phyloP scores from a whole-genome alignment of 306 rosid genomes.

The Acacia confusa region DNA sequence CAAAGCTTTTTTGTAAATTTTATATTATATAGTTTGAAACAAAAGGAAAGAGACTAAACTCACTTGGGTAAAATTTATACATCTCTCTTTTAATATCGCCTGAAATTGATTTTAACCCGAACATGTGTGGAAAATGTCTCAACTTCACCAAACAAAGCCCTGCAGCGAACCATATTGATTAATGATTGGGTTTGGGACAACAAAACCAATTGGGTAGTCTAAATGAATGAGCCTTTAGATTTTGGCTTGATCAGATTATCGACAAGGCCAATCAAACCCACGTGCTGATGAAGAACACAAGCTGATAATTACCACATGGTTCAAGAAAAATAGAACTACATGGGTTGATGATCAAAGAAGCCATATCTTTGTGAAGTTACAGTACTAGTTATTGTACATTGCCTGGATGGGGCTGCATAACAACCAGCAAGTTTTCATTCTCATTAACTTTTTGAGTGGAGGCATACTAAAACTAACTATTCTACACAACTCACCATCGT shows the following conservation, averaged over 20 bases:
- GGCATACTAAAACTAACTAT: conserved; percentile 78
- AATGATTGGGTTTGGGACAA: not conserved
- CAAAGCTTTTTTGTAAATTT: not conserved
- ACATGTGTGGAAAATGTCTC: not conserved
- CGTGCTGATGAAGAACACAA: conserved; percentile 16
- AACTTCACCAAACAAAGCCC: not conserved
- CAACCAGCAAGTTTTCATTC: conserved; percentile 64
- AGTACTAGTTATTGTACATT: conserved; percentile 71
- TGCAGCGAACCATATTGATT: not conserved
- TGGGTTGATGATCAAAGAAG: conserved; percentile 49
- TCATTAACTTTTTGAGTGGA: conserved; percentile 51
- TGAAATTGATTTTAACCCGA: not conserved
- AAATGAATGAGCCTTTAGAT: not conserved
- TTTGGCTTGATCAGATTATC: conserved; percentile 1
- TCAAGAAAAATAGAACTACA: conserved; percentile 30
- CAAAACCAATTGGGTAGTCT: not conserved
- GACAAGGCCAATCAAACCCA: conserved; percentile 36
- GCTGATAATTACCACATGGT: conserved; percentile 24
- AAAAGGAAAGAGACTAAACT: not conserved
- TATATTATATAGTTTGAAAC: not conserved
- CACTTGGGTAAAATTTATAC: not conserved
- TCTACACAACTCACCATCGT: conserved; percentile 73
- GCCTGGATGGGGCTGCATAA: conserved; percentile 60
- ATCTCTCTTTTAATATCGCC: not conserved
- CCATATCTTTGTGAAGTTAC: conserved; percentile 53